Percentiles rank a stretch among this genome's conserved stretches.
phyloP scores from a whole-genome alignment of 768 basidiomycete genomes.

The Boletus bicolor region DNA sequence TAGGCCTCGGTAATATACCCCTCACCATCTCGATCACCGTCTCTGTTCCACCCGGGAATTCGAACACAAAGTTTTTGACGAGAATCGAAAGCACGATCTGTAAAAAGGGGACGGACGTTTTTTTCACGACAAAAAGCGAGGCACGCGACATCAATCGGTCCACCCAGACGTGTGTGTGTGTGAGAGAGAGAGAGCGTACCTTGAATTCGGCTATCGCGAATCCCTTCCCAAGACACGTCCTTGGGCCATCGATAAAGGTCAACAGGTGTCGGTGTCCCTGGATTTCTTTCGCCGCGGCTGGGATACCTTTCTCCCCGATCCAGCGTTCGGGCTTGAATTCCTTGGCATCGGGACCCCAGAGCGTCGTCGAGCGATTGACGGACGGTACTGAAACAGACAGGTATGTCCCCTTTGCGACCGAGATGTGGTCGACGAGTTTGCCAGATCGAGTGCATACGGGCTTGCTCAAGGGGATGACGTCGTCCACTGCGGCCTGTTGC shows the following conservation, averaged over 20 bases:
- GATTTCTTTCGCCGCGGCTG: constrained; percentile 28
- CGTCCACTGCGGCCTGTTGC: constrained; percentile 46
- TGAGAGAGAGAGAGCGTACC: background rate
- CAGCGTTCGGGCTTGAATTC: constrained; percentile 65
- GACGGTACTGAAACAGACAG: constrained; percentile 42
- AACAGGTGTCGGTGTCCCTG: background rate
- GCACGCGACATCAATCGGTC: background rate
- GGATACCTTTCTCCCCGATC: constrained; percentile 38
- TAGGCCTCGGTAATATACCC: constrained; percentile 21
- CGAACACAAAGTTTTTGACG: constrained; percentile 12
- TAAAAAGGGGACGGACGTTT: no score
- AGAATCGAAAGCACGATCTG: background rate
- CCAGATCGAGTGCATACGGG: constrained; percentile 47
- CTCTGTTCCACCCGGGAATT: constrained; percentile 18
- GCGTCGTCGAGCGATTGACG: constrained; percentile 47
- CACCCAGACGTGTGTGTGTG: background rate
- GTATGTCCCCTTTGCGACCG: constrained; percentile 45
- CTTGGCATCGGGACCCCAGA: constrained; percentile 62
- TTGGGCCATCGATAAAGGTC: background rate
- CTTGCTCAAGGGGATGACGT: constrained; percentile 53
- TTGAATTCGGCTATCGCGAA: constrained; percentile 2
- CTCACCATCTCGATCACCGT: constrained; percentile 9
- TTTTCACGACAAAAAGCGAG: no score
- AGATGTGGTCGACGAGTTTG: constrained; percentile 35
- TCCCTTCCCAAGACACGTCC: constrained; percentile 9